A percentile compares a stretch with the other conserved stretches of the same genome.
Evolutionary conservation across 139 green algal species (phyloP).

Genomic region (Closterium sp.): DNA sequence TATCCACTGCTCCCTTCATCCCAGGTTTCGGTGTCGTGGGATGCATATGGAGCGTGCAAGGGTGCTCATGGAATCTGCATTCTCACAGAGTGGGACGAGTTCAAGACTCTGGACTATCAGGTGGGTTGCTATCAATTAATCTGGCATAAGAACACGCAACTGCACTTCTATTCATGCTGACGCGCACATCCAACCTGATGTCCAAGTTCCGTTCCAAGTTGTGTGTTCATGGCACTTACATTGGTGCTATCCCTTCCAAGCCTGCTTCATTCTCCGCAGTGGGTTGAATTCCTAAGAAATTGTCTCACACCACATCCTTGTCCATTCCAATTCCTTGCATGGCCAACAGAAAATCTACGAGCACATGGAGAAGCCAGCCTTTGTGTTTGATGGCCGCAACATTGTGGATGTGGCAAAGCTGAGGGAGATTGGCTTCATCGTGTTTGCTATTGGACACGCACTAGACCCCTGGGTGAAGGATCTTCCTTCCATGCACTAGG

Average conservation of each 20-base stretch:
- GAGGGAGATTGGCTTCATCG: conserved; percentile 93
- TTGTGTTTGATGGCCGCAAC: conserved; percentile 98
- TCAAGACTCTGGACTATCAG: conserved; percentile 83
- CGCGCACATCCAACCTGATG: neutral
- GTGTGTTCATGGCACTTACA: neutral
- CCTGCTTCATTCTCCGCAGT: neutral
- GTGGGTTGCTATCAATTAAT: neutral
- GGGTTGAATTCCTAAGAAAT: neutral
- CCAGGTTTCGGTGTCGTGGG: conserved; percentile 17
- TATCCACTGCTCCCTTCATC: neutral
- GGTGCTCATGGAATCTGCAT: conserved; percentile 85
- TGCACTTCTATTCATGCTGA: too few species aligned
- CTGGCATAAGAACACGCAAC: too few species aligned
- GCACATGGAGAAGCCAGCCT: conserved; percentile 95
- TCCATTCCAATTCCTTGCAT: neutral
- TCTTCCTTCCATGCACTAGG: conserved; percentile 13
- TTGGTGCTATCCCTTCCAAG: neutral
- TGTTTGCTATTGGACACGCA: conserved; percentile 97
- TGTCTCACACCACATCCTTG: neutral
- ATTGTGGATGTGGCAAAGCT: conserved; percentile 88
- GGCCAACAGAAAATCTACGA: conserved; percentile 65
- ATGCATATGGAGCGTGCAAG: conserved; percentile 25
- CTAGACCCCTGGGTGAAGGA: conserved; percentile 92
- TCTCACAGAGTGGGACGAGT: conserved; percentile 98
- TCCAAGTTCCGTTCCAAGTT: neutral